Evolutionary conservation across 371 early-diverging fungal species (phyloP).

Genomic region (Cokeromyces recurvatus): DNA sequence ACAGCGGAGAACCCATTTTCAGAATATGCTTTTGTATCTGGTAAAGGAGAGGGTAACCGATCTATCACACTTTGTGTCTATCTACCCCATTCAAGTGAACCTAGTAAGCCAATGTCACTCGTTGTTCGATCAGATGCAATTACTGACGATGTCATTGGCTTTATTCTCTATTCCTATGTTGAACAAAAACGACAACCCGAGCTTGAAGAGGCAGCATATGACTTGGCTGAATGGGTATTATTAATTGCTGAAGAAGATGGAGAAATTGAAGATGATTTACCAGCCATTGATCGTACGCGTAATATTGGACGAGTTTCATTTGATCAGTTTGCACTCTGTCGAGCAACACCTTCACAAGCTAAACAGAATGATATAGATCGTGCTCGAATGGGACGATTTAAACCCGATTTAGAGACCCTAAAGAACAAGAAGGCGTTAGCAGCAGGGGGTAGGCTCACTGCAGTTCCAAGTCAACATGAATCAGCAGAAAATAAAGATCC

Average conservation of each 20-base stretch:
- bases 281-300: conserved; percentile 84
- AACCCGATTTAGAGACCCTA: conserved; percentile 23
- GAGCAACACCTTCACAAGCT: conserved; percentile 71
- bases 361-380: conserved; percentile 39
- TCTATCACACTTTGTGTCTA: conserved; percentile 65
- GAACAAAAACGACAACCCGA: conserved; percentile 62
- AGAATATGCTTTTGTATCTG: conserved; percentile 61
- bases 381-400: conserved; percentile 35
- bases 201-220: conserved; percentile 57
- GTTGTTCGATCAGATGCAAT: conserved; percentile 77
- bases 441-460: not conserved
- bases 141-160: conserved; percentile 92
- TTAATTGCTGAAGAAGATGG: conserved; percentile 95
- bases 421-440: conserved; percentile 19
- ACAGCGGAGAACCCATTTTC: conserved; percentile 72
- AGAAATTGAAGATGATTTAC: conserved; percentile 92
- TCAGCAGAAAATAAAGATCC: no score
- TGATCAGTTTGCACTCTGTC: conserved; percentile 88
- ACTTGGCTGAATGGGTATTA: conserved; percentile 79
- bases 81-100: conserved; percentile 49
- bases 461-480: not conserved
- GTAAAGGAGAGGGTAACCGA: conserved; percentile 54
- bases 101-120: conserved; percentile 61
- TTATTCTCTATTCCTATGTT: conserved; percentile 75
- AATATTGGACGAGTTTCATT: conserved; percentile 84